Evolutionary conservation across 2,329 filamentous ascomycete species (phyloP).

Genomic region (Periconia sp.): DNA sequence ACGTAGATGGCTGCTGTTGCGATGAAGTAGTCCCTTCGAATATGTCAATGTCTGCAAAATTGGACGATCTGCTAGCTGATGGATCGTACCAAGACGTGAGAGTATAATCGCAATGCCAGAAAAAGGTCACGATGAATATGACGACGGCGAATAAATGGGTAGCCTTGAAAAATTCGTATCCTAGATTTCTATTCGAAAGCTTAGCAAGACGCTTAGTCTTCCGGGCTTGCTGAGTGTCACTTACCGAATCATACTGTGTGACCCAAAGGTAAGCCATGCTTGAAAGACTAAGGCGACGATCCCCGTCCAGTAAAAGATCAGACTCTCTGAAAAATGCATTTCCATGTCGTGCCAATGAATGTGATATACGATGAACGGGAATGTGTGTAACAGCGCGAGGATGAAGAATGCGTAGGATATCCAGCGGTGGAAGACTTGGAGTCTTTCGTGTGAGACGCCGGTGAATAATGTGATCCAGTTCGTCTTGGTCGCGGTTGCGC

Average conservation of each 20-base stretch:
- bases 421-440: conserved; percentile 51
- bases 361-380: conserved; percentile 64
- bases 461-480: conserved; percentile 62
- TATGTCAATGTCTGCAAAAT: conserved; percentile 1
- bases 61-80: background rate
- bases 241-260: conserved; percentile 58
- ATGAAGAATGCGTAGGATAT: conserved; percentile 58
- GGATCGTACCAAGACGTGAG: conserved; percentile 58
- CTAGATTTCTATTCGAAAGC: conserved; percentile 51
- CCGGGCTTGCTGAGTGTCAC: conserved; percentile 4
- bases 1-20: conserved; percentile 61
- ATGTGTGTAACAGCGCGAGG: conserved; percentile 64
- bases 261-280: conserved; percentile 62
- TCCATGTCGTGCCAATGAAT: conserved; percentile 57
- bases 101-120: conserved; percentile 64
- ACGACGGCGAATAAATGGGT: conserved; percentile 60
- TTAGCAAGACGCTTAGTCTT: background rate
- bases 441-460: conserved; percentile 62
- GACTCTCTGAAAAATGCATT: conserved; percentile 50
- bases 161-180: conserved; percentile 68
- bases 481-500: conserved; percentile 59
- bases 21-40: conserved; percentile 64
- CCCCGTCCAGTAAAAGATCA: conserved; percentile 61
- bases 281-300: conserved; percentile 61
- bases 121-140: conserved; percentile 65